Evolutionary conservation across 1,139 yeast species (phyloP).

Genomic region (Yamadazyma membranifaciens): DNA sequence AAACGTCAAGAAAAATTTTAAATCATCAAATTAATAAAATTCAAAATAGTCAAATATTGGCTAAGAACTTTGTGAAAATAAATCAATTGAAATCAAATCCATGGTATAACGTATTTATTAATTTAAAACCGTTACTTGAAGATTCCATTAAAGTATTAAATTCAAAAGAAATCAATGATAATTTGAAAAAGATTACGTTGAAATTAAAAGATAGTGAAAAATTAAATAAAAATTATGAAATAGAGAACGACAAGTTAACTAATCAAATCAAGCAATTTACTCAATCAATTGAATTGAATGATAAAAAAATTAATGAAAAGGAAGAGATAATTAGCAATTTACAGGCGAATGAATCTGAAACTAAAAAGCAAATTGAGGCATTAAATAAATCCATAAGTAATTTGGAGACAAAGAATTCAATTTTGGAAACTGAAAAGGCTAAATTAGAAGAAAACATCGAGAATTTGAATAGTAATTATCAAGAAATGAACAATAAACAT

Average conservation of each 20-base stretch:
- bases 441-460: slow-evolving; percentile 15
- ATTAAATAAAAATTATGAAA: slow-evolving; percentile 39
- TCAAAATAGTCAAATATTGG: slow-evolving; percentile 71
- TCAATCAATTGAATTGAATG: slow-evolving; percentile 30
- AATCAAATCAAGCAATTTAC: slow-evolving; percentile 54
- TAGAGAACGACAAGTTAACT: slow-evolving; percentile 46
- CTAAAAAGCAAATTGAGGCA: slow-evolving; percentile 20
- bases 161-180: slow-evolving; percentile 55
- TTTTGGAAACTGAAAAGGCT: slow-evolving; percentile 18
- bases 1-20: slow-evolving; percentile 52
- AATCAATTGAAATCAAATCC: slow-evolving; percentile 55
- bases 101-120: slow-evolving; percentile 77
- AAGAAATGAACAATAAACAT: slow-evolving; percentile 23
- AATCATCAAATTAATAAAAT: slow-evolving; percentile 53
- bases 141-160: slow-evolving; percentile 61
- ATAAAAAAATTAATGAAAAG: slow-evolving; percentile 26
- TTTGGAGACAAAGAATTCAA: slow-evolving; percentile 18
- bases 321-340: slow-evolving; percentile 24
- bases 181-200: slow-evolving; percentile 32
- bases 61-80: slow-evolving; percentile 58
- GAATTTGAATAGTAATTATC: slow-evolving; percentile 22
- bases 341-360: slow-evolving; percentile 23
- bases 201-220: slow-evolving; percentile 44
- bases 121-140: slow-evolving; percentile 74
- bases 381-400: slow-evolving; percentile 15